Evolutionary conservation across 2,329 filamentous ascomycete genomes (phyloP), one percentile per base, ranked within the genome.

Genomic region (Colletotrichum gloeosporioides): DNA sequence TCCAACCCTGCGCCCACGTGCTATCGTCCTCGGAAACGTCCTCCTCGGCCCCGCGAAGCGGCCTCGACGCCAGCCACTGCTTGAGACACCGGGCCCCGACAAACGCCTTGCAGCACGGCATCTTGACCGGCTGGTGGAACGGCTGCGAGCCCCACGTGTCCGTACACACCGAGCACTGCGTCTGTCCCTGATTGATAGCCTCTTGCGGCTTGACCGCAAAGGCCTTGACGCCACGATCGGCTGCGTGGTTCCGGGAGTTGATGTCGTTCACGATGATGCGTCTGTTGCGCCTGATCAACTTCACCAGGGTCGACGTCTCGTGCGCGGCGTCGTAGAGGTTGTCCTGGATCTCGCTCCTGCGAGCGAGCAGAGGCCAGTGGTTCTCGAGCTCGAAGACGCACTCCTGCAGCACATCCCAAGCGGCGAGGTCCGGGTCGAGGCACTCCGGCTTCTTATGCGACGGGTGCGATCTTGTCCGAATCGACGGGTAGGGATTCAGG

Each of bases 401-500:
- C 8, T 76, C 74, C 74, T 74, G 57, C 13, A 76, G 25, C n/a
- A 61, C 4, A 12, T 76, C 74, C 25, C 25, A 59, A 3, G 70
- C 59, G 16, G 44, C 59, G 22, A 73, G 25, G 3, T 76, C n/a
- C 16, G 6, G 9, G 18, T 76, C 70, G 18, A 76, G 27, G 6
- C 27, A 31, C 34, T 61, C 12, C 8, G 44, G 49, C 10, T 12
- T 4, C 34, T 65, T 57, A 5, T 76, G 70, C 3, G 74, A 76
- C 10, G 74, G 59, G 16, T 69, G 74, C 15, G 34, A 8, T 5
- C 3, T 4, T 12, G 9, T 4, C 2, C 44, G 31, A 12, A 29
- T 16, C 18, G 49, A 65, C n/a, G 70, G 74, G 34, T 71, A 76
- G 32, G 71, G 74, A 25, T 76, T 76, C 44, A 76, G 74, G n/a